Evolutionary conservation across 352 stramenopile species (phyloP), one percentile per base, ranked within the genome.

Genomic region (Aphanomyces cochlioides): DNA sequence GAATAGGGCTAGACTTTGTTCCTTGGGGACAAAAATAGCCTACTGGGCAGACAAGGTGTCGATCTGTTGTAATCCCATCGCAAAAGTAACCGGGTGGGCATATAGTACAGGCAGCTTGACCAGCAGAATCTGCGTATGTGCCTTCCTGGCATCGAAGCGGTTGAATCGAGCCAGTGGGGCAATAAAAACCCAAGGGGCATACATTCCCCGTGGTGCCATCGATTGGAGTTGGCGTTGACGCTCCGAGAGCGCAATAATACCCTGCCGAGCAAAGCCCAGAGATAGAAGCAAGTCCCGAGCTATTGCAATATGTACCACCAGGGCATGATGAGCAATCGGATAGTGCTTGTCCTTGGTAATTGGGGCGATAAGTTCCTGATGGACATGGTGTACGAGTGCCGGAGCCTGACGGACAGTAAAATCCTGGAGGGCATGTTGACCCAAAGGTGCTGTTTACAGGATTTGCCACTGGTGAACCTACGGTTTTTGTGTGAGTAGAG

Each of bases 81-180:
- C 93, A 98, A 54, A 91, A 98, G 34, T 76, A 83, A 0, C 93
- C 93, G 7, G 81, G 74, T 8, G 86, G 78, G 75, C 93, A 98
- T 19, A 75, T 41, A 28, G 83, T 79, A 58, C 93, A 98, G 67
- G 96, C 85, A 0, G 79, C 72, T 38, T 67, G 59, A 17, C 59
- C 59, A 1, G 41, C 4, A 7, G n/a, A 28, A 39, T 48, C 40
- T 12, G 39, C 59, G 19, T 56, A 67, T 7, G 39, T 67, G 39
- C 59, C 59, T 56, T 53, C 59, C 7, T 50, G 12, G 59, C 59
- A 67, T n/a, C 40, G 38, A 13, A 67, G 21, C 5, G 69, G 48
- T 2, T 50, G 34, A 0, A 82, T 88, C 2, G 87, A 93, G 12
- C 85, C 79, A 7, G 75, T 40, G 0, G 89, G 89, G 36, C 91